These are phyloP conservation scores for Beauveria caledonica DNA, from an alignment of 2,329 filamentous ascomycete species.

Conservation along the genomic window DNA sequence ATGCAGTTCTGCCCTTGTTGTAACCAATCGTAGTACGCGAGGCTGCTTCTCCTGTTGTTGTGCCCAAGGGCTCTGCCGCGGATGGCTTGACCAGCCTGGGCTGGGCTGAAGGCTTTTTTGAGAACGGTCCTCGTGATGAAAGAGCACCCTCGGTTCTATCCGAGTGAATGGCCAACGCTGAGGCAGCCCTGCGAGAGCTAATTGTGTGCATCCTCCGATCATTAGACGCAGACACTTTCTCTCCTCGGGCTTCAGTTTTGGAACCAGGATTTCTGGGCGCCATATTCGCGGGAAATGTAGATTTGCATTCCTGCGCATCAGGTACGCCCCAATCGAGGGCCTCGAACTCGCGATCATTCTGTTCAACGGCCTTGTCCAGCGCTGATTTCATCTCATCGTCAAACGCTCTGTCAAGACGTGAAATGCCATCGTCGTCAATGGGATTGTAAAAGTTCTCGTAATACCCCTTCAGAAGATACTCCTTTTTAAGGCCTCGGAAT, in stretches of 20 bases:
- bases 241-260: neutral
- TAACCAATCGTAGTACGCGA: constrained; percentile 83
- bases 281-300: neutral
- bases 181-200: constrained; percentile 44
- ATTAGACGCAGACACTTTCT: constrained; percentile 1
- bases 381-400: constrained; percentile 43
- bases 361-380: constrained; percentile 53
- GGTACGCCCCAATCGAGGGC: constrained; percentile 52
- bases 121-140: neutral
- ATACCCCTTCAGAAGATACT: constrained; percentile 54
- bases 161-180: constrained; percentile 33
- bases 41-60: constrained; percentile 53
- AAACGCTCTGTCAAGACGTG: constrained; percentile 52
- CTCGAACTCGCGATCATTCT: constrained; percentile 59
- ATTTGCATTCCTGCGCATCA: constrained; percentile 42
- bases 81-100: constrained; percentile 18
- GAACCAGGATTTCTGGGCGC: neutral
- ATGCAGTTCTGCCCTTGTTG: constrained; percentile 60
- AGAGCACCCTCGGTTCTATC: constrained; percentile 12
- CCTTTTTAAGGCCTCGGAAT: constrained; percentile 48
- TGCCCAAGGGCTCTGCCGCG: constrained; percentile 34
- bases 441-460: constrained; percentile 52
- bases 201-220: constrained; percentile 17
- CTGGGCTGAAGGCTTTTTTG: constrained; percentile 8
- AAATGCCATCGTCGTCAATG: constrained; percentile 60